Evolutionary conservation across 1,284 basidiomycete genomes (phyloP).

Genomic region (Phellinidium pouzarii): DNA sequence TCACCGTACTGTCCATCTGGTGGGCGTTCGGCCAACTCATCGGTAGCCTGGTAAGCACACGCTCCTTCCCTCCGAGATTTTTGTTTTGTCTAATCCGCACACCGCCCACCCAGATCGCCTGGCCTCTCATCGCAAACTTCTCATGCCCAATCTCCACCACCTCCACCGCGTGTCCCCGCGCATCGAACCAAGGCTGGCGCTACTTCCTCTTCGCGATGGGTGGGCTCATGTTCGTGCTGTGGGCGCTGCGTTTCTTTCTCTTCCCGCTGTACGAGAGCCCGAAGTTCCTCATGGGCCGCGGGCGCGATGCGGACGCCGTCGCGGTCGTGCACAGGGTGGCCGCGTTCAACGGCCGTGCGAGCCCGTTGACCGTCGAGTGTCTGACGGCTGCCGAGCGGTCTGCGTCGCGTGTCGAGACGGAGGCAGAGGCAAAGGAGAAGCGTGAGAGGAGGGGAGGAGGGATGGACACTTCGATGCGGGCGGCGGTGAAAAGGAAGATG

Average conservation of each 20-base stretch:
- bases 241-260: conserved; percentile 61
- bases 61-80: conserved; percentile 20
- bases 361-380: conserved; percentile 42
- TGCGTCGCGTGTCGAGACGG: conserved; percentile 1
- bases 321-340: conserved; percentile 65
- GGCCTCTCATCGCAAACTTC: conserved; percentile 57
- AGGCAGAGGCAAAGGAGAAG: background rate
- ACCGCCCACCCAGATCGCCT: conserved; percentile 35
- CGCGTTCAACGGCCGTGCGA: conserved; percentile 52
- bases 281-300: conserved; percentile 69
- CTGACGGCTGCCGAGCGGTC: conserved; percentile 30
- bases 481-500: conserved; percentile 37
- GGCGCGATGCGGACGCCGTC: conserved; percentile 65
- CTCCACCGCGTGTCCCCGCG: conserved; percentile 36
- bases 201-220: conserved; percentile 61
- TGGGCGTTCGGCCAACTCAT: conserved; percentile 65
- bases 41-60: conserved; percentile 46
- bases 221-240: conserved; percentile 56
- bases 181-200: conserved; percentile 63
- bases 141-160: conserved; percentile 42
- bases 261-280: conserved; percentile 74
- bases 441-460: conserved; percentile 20
- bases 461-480: conserved; percentile 21
- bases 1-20: conserved; percentile 65
- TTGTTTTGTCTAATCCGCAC: conserved; percentile 14